Evolutionary conservation across 768 basidiomycete species (phyloP), one percentile per base, ranked within the genome.

Genomic region (Macrolepiota albuminosa): DNA sequence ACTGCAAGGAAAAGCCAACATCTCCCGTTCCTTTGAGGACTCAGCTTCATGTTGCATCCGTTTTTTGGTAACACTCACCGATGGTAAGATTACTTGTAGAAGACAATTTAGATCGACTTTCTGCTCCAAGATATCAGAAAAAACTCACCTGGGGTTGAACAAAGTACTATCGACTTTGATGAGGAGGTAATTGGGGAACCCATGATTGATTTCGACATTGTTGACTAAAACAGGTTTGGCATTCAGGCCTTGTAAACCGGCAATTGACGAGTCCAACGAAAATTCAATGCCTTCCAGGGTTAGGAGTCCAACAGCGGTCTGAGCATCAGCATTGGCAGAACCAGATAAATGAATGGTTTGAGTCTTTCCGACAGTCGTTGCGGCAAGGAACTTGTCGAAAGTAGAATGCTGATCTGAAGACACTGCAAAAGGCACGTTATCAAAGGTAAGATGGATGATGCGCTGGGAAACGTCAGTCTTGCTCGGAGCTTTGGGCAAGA

Each of bases 221-320:
- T 74, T 75, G 14, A 90, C 80, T 3, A 75, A 76, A 2, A 82
- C 81, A 10, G 86, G 87, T 59, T 76, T 79, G 33, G 83, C 73
- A 61, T 79, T 74, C 58, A 91, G 76, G 33, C 87, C 88, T 69
- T 88, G 84, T 56, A 91, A 66, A 43, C 88, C 88, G 2, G 76
- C 76, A 45, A 91, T 83, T 1, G 75, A 72, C 3, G 84, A 83
- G 50, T 80, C 72, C 10, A 89, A 84, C 0, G 79, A 75, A 66
- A 89, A 89, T 10, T 70, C 71, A 54, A 90, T 88, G 60, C 75
- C 79, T 14, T 72, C 76, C 21, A 90, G 71, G 29, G 78, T 78
- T 47, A 90, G 71, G n/a, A 81, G 64, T 5, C 88, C 88, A 56
- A 89, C 80, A 13, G 85, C 87, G 3, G 88, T 90, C 11, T 75